These are phyloP conservation scores for Hericium coralloides DNA, from an alignment of 768 basidiomycete species.

Conservation along the genomic window DNA sequence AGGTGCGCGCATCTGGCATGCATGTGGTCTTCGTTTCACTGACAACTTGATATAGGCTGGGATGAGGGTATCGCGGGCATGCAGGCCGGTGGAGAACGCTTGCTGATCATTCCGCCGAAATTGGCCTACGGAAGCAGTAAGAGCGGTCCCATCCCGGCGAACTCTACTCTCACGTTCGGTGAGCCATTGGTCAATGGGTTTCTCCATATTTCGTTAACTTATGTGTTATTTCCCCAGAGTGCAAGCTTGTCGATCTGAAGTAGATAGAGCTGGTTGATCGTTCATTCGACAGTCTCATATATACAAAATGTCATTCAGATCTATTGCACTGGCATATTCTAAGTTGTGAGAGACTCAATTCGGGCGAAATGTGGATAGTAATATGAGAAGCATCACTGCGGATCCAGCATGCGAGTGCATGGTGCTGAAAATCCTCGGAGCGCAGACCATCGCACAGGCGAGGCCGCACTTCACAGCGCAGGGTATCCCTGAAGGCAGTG, in stretches of 20 bases:
- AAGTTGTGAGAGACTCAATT: no score
- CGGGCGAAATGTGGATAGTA: no score
- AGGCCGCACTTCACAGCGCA: no score
- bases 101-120: conserved; percentile 62
- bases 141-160: conserved; percentile 57
- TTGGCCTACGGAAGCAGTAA: conserved; percentile 68
- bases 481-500: no score
- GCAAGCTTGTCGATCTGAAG: conserved; percentile 64
- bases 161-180: conserved; percentile 82
- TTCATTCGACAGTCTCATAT: no score
- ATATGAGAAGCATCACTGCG: no score
- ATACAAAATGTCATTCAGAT: no score
- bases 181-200: conserved; percentile 26
- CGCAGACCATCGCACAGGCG: no score
- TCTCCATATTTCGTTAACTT: background rate
- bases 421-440: no score
- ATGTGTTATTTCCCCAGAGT: conserved; percentile 35
- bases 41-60: conserved; percentile 49
- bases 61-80: conserved; percentile 89
- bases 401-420: no score
- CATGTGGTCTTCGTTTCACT: background rate
- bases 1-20: conserved; percentile 32
- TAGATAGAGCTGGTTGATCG: conserved; percentile 22
- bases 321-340: no score
- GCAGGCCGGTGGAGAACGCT: conserved; percentile 84